Percentiles rank a stretch among this genome's conserved stretches.
These are phyloP conservation scores for Alternaria brassicae DNA, from an alignment of 2,329 filamentous ascomycete genomes.

Conservation along the genomic window DNA sequence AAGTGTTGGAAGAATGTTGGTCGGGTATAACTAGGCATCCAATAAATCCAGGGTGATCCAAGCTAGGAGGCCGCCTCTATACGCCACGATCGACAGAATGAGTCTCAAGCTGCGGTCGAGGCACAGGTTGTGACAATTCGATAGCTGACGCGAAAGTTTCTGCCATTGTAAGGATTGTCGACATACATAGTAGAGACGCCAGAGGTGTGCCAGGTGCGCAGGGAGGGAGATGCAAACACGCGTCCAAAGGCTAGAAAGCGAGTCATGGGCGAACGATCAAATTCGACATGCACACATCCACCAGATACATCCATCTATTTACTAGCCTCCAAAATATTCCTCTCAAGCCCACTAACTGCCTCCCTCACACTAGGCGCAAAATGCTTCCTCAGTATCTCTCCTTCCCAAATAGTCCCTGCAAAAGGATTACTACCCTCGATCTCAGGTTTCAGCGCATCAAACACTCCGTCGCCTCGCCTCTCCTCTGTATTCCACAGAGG, in stretches of 20 bases:
- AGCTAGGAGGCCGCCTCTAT: not conserved
- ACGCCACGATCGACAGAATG: not conserved
- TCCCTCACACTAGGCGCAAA: constrained; percentile 88
- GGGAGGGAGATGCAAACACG: not conserved
- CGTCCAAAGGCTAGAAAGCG: not conserved
- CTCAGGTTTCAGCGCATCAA: constrained; percentile 72
- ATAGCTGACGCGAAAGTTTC: not conserved
- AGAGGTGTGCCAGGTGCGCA: not conserved
- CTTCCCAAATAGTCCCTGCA: constrained; percentile 90
- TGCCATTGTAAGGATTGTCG: not conserved
- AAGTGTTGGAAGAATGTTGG: not conserved
- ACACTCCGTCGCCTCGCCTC: constrained; percentile 86
- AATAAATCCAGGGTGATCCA: not conserved
- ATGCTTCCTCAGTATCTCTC: constrained; percentile 82
- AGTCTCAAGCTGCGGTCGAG: not conserved
- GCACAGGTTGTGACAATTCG: not conserved
- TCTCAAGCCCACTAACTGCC: constrained; percentile 58
- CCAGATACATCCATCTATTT: constrained; percentile 14
- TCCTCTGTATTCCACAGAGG: constrained; percentile 96
- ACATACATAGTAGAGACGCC: not conserved
- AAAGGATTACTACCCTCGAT: constrained; percentile 91
- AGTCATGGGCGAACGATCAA: not conserved
- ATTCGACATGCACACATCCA: not conserved
- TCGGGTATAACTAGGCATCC: not conserved
- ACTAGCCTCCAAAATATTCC: constrained; percentile 41